Base-by-base conservation (phyloP, 2,329 filamentous ascomycete genomes). In the Pyricularia pennisetigena region DNA sequence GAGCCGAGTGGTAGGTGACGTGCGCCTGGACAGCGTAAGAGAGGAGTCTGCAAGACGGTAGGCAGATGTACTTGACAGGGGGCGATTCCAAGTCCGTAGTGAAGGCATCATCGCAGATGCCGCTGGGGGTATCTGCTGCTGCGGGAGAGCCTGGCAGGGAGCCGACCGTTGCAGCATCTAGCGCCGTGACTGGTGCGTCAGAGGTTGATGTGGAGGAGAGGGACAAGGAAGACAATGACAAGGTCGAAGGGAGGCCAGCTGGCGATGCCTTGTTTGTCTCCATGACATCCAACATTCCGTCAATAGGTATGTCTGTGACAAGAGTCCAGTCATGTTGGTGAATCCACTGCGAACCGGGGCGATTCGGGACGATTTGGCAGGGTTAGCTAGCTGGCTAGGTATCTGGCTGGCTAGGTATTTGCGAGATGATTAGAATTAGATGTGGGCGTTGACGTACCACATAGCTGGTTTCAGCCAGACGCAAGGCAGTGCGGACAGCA, bases 311-410 rank as follows among this genome's bases (percentile, higher is more conserved):
- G 64, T 80, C 75, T 1, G 78, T 74, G 20, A 80, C 76, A 0
- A 86, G 74, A 6, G 79, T 76, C 84, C 84, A 86, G 74, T 86
- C 84, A 71, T 86, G 84, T 74, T 86, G 84, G 70, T 86, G 84
- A 0, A 86, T 75, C 84, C 84, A 86, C 59, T 62, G 16, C 41
- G 41, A n/a, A 6, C 41, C 16, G 41, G 41, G 41, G 41, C 3
- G 8, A 14, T n/a, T 54, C 41, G 41, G 41, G 41, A 54, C 20
- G 41, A n/a, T 54, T 54, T n/a, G 41, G 41, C 7, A 54, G 20
- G n/a, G 41, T 54, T 54, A 54, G 41, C 41, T 54, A 20, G 41
- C 20, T 16, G 28, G 57, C 23, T 26, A 26, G 14, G 54, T 57
- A n/a, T n/a, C n/a, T n/a, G n/a, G n/a, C n/a, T n/a, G n/a, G n/a